Base-by-base conservation (phyloP, 495 filamentous ascomycete species). In the Aspergillus taichungensis region DNA sequence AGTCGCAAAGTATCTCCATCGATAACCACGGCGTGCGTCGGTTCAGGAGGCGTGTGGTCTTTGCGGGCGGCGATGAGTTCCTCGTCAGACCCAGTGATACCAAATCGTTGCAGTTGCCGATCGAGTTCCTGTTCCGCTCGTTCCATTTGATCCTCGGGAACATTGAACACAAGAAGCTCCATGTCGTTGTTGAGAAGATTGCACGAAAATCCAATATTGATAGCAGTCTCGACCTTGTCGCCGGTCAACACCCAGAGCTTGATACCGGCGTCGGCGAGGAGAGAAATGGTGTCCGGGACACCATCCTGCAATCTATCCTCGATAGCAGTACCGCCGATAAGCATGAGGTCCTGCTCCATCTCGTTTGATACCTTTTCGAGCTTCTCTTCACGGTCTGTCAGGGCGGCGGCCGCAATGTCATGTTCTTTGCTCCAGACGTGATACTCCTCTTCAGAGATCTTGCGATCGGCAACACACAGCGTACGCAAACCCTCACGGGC, bases 241-340 rank as follows among this genome's bases (percentile, higher is more conserved):
- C 94, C 94, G 30, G 94, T 99, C 37, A 99, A 70, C 45, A 99
- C 94, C 94, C 94, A 99, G n/a, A 99, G 78, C 60, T 99, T 99
- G 66, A 99, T 96, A 48, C 94, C 94, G 40, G 94, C 94, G 46
- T 88, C 82, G 33, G 84, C 91, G 43, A 99, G 80, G 39, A 99
- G 67, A 44, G 85, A 86, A 52, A 99, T 99, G 3, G 94, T 91
- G 55, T 96, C 94, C 8, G 94, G 94, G 10, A 99, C 94, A 50
- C 92, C 94, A 53, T 97, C 92, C 63, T 99, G 94, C 35, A 99
- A 72, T 61, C 90, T 79, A 73, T 99, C 94, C 62, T 99, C 94
- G 56, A 99, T 99, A 31, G 94, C 94, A 36, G 94, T 99, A 13
- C 94, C 94, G 37, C 94, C 94, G 30, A 99, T 71, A 30, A 99